Evolutionary conservation across 2,329 filamentous ascomycete species (phyloP).

Genomic region (Alternaria tenuissima): DNA sequence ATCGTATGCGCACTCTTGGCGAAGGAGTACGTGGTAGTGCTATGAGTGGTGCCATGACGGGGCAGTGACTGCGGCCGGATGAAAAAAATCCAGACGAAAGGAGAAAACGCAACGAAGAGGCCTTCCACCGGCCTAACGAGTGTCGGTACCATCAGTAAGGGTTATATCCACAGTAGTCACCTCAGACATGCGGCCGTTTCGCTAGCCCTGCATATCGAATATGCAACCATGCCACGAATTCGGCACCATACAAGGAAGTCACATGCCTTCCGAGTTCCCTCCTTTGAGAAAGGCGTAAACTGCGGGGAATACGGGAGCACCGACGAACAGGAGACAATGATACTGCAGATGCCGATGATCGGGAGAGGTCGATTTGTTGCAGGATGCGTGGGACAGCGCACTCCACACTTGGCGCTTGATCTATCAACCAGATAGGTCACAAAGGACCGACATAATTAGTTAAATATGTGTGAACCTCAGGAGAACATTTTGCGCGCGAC

Average conservation of each 20-base stretch:
- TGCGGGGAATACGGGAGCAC: slow-evolving; percentile 28
- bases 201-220: slow-evolving; percentile 38
- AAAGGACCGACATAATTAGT: slow-evolving; percentile 2
- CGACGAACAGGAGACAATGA: slow-evolving; percentile 23
- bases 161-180: slow-evolving; percentile 28
- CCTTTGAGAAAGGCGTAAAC: slow-evolving; percentile 23
- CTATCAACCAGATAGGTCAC: slow-evolving; percentile 16
- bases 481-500: neutral
- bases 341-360: slow-evolving; percentile 27
- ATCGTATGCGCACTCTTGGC: slow-evolving; percentile 48
- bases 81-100: neutral
- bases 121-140: slow-evolving; percentile 16
- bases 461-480: neutral
- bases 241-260: slow-evolving; percentile 9
- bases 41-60: slow-evolving; percentile 31
- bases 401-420: slow-evolving; percentile 37
- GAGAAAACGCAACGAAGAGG: slow-evolving; percentile 10
- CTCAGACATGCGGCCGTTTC: slow-evolving; percentile 28
- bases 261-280: slow-evolving; percentile 11
- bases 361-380: slow-evolving; percentile 20
- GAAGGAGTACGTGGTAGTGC: slow-evolving; percentile 44
- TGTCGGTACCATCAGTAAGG: slow-evolving; percentile 15
- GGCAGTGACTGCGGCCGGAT: slow-evolving; percentile 5
- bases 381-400: slow-evolving; percentile 39
- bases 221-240: slow-evolving; percentile 37